Base-by-base conservation (phyloP, 2,329 filamentous ascomycete species). In the Fusarium dlaminii region DNA sequence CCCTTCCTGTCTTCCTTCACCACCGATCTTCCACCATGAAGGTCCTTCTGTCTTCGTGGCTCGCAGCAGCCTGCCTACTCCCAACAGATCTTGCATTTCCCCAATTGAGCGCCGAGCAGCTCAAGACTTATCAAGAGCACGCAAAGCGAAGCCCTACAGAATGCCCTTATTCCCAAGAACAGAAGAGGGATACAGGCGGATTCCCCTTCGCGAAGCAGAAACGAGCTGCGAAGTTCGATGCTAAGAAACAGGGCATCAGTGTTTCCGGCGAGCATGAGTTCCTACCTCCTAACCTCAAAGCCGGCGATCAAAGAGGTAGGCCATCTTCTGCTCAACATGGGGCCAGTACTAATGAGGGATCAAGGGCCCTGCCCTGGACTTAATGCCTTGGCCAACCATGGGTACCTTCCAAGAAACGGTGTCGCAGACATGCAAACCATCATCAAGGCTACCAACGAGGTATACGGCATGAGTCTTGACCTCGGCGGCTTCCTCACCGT, bases 391-490 rank as follows among this genome's bases (percentile, higher is more conserved):
- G 65, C 63, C 1, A 68, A 68, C 5, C 63, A 68, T 30, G 65
- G 63, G 4, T 62, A 68, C 6, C 30, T 68, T 11, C 65, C 65
- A 0, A 49, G 42, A 1, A 68, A 62, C 8, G 63, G 65, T 10
- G 54, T 68, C 1, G 54, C 65, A 40, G 65, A 68, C 8, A 4
- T 68, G 27, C 24, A 54, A 15, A 68, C 65, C 4, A 68, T 68
- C 1, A 68, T 62, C 12, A 17, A 52, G 15, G 65, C 54, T 3
- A 70, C 66, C 1, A 70, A 69, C 22, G 61, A 72, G 18, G 81
- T 88, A 4, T 86, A 81, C 32, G 84, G 85, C 8, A 88, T 88
- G 86, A 82, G 83, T 2, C 56, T 86, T 24, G 86, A 86, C 22
- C 73, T 87, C 1, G 79, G 80, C 4, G 80, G 81, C 4, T 63